Base-by-base conservation (phyloP, 2,329 filamentous ascomycete species). In the Colletotrichum phormii region DNA sequence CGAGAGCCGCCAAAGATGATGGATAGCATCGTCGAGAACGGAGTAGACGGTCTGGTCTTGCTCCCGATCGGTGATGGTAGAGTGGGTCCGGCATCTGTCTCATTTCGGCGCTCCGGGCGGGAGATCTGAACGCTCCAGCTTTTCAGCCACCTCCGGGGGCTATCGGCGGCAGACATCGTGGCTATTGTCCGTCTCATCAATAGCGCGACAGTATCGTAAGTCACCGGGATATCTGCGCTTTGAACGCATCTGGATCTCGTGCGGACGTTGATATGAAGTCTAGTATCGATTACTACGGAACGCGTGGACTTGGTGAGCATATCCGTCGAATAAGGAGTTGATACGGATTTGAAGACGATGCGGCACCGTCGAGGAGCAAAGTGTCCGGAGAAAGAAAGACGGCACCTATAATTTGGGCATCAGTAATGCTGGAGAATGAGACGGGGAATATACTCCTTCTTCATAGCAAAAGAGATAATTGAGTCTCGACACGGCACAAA, bases 51-150 rank as follows among this genome's bases (percentile, higher is more conserved):
- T 13, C 37, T 18, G 37, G 55, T 35, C 35, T 24, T 49, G 1
- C 49, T 11, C 57, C 29, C 54, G 33, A 60, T 53, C 31, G 53
- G 31, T 29, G 22, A 54, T 42, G 31, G 29, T 53, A 31, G 37
- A 37, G n/a, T 63, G 35, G 51, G 11, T 37, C 29, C 35, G 62
- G 61, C 55, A 33, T 18, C 46, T 51, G 35, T 29, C 46, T 72
- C 53, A 53, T 69, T 62, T 72, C 53, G 69, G 49, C 22, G 53
- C 29, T 59, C 31, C 53, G 13, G 15, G 55, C n/a, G 53, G 65
- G 31, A 11, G 53, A 13, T n/a, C 53, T 33, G 22, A 18, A 35
- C 8, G 4, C 13, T 26, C 12, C 31, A 37, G n/a, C n/a, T 54
- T 9, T 54, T 26, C 29, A 18, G 60, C n/a, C 42, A 51, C 13